Base-by-base conservation (phyloP, 2,329 filamentous ascomycete species). In the Onygenales sp. region DNA sequence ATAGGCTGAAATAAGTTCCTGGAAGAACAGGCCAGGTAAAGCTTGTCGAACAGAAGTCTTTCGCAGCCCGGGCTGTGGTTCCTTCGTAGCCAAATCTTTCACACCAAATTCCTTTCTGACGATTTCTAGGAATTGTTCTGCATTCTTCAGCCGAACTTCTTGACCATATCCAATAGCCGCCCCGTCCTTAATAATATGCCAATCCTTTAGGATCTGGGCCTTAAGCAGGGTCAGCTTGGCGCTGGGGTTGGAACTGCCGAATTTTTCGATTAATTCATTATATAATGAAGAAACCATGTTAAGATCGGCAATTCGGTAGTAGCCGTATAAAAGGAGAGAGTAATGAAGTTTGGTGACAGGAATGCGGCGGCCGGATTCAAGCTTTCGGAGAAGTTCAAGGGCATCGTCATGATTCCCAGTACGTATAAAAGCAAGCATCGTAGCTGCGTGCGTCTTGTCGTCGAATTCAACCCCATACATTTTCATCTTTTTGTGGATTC, bases 361-460 rank as follows among this genome's bases (percentile, higher is more conserved):
- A 17, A 75, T 63, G n/a, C 60, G 59, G 32, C 61, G 62, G 52
- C 65, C 69, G 54, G 66, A 60, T 54, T 73, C 70, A 52, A 75
- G 64, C 7, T 61, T 63, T 50, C 66, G 60, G 14, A 75, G 63
- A 47, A 86, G 76, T 46, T 74, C 74, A 54, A 73, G 76, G 2
- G 84, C 83, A 47, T 76, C 73, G 56, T 78, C 71, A 6, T 82
- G 77, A 57, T 78, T 75, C 50, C 75, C 72, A 46, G 76, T 66
- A 54, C 78, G 69, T 7, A 75, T 70, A 48, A 86, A 66, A 32
- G 75, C 74, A 52, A 80, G 76, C 75, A 87, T 83, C 42, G 86
- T 66, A 48, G 81, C 78, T 45, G 75, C 76, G 62, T 84, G 85
- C 1, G 83, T 84, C 65, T 78, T 74, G 3, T 66, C 70, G 61